These are phyloP conservation scores for Strobilomyces dryophilus DNA, from an alignment of 768 basidiomycete genomes.

Conservation along the genomic window DNA sequence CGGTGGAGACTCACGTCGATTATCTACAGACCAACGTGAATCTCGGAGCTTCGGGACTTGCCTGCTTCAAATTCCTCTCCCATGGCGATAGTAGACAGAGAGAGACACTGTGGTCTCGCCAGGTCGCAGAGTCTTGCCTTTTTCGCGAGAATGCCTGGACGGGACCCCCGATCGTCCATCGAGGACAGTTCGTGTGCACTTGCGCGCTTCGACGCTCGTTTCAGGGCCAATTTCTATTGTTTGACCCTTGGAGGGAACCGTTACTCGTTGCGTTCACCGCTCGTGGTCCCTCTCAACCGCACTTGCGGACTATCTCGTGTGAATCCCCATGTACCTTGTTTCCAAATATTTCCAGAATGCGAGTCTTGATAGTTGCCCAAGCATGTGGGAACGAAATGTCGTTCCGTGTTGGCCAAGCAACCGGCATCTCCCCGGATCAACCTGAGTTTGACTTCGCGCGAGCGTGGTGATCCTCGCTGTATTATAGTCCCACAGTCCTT, in stretches of 20 bases:
- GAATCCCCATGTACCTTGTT: conserved; percentile 24
- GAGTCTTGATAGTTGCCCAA: too few species aligned
- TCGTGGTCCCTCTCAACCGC: conserved; percentile 8
- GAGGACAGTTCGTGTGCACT: conserved; percentile 24
- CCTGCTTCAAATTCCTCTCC: conserved; percentile 17
- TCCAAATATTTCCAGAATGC: conserved; percentile 4
- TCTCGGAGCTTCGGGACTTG: conserved; percentile 17
- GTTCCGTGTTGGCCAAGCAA: not conserved
- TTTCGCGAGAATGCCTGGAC: conserved; percentile 15
- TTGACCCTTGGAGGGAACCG: conserved; percentile 13
- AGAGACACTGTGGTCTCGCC: conserved; percentile 19
- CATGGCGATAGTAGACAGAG: conserved; percentile 19
- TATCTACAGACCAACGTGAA: conserved; percentile 7
- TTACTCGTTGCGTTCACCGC: conserved; percentile 14
- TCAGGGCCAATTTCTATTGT: conserved; percentile 20
- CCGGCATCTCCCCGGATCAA: conserved; percentile 10
- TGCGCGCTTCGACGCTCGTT: conserved; percentile 17
- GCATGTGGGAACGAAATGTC: too few species aligned
- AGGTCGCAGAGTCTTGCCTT: conserved; percentile 22
- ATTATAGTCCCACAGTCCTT: conserved; percentile 9
- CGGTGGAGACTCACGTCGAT: not conserved
- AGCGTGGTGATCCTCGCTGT: conserved; percentile 10
- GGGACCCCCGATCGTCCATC: conserved; percentile 19
- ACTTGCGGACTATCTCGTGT: conserved; percentile 27
- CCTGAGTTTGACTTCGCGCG: not conserved